phyloP scores from a whole-genome alignment of 768 basidiomycete genomes.

The Termitomyces sp. region DNA sequence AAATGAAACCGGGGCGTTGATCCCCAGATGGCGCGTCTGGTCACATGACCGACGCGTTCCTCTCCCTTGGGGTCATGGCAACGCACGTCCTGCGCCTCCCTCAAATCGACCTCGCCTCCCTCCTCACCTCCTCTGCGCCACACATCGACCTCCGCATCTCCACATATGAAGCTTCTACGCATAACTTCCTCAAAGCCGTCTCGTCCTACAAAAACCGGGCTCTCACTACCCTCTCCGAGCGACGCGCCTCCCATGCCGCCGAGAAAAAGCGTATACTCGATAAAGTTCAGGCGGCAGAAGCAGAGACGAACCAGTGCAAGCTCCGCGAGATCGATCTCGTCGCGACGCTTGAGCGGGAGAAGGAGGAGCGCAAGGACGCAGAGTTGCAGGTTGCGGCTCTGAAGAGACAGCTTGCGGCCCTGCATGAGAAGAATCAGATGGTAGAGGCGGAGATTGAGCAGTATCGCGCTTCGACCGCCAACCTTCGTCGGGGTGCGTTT shows the following conservation, averaged over 20 bases:
- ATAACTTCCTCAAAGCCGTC: slow-evolving; percentile 69
- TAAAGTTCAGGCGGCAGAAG: slow-evolving; percentile 54
- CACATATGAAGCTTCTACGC: slow-evolving; percentile 59
- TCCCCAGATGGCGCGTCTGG: slow-evolving; percentile 9
- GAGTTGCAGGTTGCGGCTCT: slow-evolving; percentile 55
- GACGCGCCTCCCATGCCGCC: slow-evolving; percentile 52
- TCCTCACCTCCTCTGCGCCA: slow-evolving; percentile 51
- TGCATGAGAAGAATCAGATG: slow-evolving; percentile 51
- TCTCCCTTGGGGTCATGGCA: no score
- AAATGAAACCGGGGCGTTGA: slow-evolving; percentile 2
- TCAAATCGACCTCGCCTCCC: slow-evolving; percentile 55
- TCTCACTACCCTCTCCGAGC: slow-evolving; percentile 61
- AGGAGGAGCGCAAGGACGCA: slow-evolving; percentile 66
- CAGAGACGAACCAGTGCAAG: slow-evolving; percentile 72
- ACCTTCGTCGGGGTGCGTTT: slow-evolving; percentile 57
- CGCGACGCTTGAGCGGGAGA: slow-evolving; percentile 65
- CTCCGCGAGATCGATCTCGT: slow-evolving; percentile 75
- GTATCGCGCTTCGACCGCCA: slow-evolving; percentile 54
- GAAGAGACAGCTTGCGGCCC: slow-evolving; percentile 59
- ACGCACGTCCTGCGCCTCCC: slow-evolving; percentile 30
- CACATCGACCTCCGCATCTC: slow-evolving; percentile 59
- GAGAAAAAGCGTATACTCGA: slow-evolving; percentile 63
- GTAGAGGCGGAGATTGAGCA: slow-evolving; percentile 72
- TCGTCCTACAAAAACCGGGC: slow-evolving; percentile 68
- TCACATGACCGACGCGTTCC: slow-evolving; percentile 16